A percentile compares a stretch with the other conserved stretches of the same genome.
phyloP scores from a whole-genome alignment of 2,329 filamentous ascomycete species.

The Phialophora expanda region DNA sequence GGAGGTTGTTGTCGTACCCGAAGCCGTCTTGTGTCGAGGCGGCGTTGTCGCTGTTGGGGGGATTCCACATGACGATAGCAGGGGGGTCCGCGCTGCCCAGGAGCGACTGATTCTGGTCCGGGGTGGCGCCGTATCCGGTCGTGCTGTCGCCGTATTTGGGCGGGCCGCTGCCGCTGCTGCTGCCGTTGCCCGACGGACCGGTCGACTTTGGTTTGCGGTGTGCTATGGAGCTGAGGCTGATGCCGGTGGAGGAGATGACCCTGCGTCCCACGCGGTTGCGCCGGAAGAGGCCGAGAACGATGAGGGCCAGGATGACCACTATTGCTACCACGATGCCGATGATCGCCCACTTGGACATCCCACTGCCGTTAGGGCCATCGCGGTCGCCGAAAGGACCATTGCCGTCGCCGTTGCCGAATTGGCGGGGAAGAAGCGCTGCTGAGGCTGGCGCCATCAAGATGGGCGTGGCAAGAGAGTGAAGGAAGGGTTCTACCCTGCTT shows the following conservation, averaged over 20 bases:
- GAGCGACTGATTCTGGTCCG: slow-evolving; percentile 24
- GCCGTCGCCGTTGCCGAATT: slow-evolving; percentile 6
- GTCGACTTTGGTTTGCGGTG: slow-evolving; percentile 3
- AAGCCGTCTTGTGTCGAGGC: slow-evolving; percentile 29
- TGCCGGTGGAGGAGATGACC: neutral
- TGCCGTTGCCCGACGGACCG: neutral
- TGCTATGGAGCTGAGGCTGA: slow-evolving; percentile 9
- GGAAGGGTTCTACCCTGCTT: neutral
- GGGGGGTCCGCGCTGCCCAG: slow-evolving; percentile 19
- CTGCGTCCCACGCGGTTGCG: neutral
- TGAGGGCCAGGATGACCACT: slow-evolving; percentile 7
- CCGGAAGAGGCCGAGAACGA: slow-evolving; percentile 15
- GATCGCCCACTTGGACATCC: slow-evolving; percentile 10
- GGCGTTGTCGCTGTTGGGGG: neutral
- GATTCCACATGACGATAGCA: slow-evolving; percentile 22
- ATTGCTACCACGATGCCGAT: slow-evolving; percentile 17
- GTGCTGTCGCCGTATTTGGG: slow-evolving; percentile 11
- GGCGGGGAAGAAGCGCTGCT: slow-evolving; percentile 15
- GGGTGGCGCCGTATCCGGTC: slow-evolving; percentile 16
- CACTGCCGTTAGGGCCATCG: neutral
- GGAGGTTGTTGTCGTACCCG: slow-evolving; percentile 18
- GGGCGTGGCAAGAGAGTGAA: neutral
- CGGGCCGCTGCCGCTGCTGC: neutral
- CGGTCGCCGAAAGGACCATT: neutral
- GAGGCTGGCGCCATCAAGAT: slow-evolving; percentile 11